Base-by-base conservation (phyloP, 1,284 basidiomycete species). In the Cryptococcus wingfieldii region DNA sequence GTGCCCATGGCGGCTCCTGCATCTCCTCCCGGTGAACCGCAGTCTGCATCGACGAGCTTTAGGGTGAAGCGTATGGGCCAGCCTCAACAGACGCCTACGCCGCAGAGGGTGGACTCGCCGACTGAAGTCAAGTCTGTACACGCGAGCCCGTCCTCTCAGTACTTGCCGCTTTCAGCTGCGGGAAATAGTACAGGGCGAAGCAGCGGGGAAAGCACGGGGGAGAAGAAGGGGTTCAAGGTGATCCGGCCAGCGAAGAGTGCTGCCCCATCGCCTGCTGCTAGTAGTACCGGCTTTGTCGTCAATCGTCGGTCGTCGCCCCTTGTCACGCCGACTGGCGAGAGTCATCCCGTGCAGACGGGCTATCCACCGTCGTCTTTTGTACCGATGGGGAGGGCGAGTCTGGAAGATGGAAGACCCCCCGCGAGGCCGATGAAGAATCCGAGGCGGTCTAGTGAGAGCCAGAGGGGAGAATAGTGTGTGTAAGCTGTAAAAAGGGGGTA, bases 61-160 rank as follows among this genome's bases (percentile, higher is more conserved):
- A 67, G 57, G 43, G 65, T 67, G 8, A 61, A 59, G 43, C 43
- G 65, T 49, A 58, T 51, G 28, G 56, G 51, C 10, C 60, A 61
- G 42, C 47, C 48, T n/a, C 44, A 51, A 4, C 59, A 56, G 9
- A 54, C 53, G n/a, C 55, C 55, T 2, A 38, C 28, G 27, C 54
- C 54, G 8, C 54, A 50, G n/a, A 38, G 12, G 23, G 41, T 44
- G 18, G 31, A 50, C 7, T n/a, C 25, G 19, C 58, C 18, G 39
- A 39, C 5, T 5, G 16, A 50, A n/a, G 18, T 54, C 54, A 34
- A 34, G 13, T 60, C 55, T 31, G 53, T 53, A 8, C 53, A 60
- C 38, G 52, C 60, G 10, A 56, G 58, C 52, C 57, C 57, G 42
- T 45, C 28, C 3, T 48, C 53, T 3, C 50, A 53, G 3, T 39